Base-by-base conservation (phyloP, 345 rosid genomes). In the Lumnitzera racemosa region DNA sequence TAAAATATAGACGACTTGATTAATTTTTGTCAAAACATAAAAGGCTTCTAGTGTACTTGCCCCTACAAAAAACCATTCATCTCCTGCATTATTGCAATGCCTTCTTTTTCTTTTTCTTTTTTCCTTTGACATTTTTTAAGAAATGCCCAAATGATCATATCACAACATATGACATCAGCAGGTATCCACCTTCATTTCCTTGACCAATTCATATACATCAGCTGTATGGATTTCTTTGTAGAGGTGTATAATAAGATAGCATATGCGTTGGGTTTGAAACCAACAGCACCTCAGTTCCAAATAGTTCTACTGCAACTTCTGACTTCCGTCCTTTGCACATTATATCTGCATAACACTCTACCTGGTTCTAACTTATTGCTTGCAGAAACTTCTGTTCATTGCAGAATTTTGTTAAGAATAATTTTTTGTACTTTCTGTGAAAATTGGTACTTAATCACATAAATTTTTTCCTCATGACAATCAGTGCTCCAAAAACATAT, bases 311-410 rank as follows among this genome's bases (percentile, higher is more conserved):
- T 0, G 69, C 65, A 25, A 53, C 58, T 1, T 67, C n/a, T 5
- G 67, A 51, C 17, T 41, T 72, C 15, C 72, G 71, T 14, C 25
- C 62, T 48, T 63, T 71, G 15, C 80, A 70, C 75, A 82, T n/a
- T 52, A 20, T 20, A 20, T 20, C 20, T 20, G 20, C 20, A 20
- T 20, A 20, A 20, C 20, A 20, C 20, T 20, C 20, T 20, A 20
- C 20, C 20, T 20, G 20, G 20, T 20, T 20, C 20, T 20, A 20
- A 20, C 20, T 20, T 20, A 20, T 20, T 20, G 20, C 20, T 20
- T 20, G 20, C 20, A 20, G 20, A 20, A 20, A 20, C 20, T 20
- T 20, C 20, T 20, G 1, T 20, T 20, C 20, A 20, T 20, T 20
- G 1, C 20, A 20, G 20, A 20, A 20, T 20, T 20, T 20, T 20